Conservation (phyloP, 768 basidiomycete species). For the Inosperma sp. region DNA sequence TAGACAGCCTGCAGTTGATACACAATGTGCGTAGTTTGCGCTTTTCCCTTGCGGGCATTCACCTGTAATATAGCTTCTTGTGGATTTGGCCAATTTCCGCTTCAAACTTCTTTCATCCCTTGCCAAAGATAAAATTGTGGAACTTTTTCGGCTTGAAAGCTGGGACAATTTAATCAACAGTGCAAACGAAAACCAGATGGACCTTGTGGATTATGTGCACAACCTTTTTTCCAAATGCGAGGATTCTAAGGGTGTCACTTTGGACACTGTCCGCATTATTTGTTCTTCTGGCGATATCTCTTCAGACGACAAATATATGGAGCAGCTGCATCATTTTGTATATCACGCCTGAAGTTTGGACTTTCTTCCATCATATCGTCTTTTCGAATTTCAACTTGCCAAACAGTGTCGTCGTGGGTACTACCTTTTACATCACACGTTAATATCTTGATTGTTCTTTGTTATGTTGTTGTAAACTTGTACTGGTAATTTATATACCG, state of each 20-base stretch:
- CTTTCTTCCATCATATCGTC: no score
- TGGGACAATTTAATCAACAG: not conserved
- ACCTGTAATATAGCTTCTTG: not conserved
- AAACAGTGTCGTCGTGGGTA: no score
- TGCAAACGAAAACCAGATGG: not conserved
- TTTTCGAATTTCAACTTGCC: no score
- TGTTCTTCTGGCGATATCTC: no score
- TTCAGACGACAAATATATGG: no score
- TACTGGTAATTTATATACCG: no score
- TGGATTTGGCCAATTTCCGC: not conserved
- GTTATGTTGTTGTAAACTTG: no score
- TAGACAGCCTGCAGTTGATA: no score
- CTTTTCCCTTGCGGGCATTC: not conserved
- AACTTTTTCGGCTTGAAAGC: not conserved
- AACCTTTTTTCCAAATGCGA: not conserved
- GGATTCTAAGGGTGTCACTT: not conserved
- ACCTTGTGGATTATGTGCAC: not conserved
- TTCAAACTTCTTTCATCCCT: not conserved
- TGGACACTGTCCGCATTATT: not conserved
- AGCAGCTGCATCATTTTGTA: no score
- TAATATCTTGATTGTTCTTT: no score
- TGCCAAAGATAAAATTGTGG: not conserved
- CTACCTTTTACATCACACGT: no score
- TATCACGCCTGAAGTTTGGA: no score
- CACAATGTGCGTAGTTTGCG: not conserved